These are phyloP conservation scores for Sphagnum magellanicum DNA, from an alignment of 228 moss, liverwort and hornwort genomes.

Conservation along the genomic window DNA sequence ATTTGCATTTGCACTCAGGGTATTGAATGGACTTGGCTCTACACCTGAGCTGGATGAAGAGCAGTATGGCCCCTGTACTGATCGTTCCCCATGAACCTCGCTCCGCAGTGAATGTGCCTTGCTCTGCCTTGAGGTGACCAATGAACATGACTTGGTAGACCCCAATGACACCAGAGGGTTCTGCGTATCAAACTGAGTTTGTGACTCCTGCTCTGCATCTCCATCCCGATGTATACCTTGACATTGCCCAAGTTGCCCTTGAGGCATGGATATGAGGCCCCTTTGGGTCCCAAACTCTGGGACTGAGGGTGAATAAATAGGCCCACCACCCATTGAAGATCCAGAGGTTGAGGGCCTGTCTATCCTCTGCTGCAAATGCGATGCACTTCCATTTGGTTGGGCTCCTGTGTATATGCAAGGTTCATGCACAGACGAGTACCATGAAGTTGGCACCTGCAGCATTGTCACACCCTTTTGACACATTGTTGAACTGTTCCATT, in stretches of 20 bases:
- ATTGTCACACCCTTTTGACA: background rate
- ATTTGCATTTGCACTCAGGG: slow-evolving; percentile 23
- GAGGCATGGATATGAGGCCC: slow-evolving; percentile 11
- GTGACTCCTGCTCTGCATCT: slow-evolving; percentile 31
- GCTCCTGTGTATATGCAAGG: background rate
- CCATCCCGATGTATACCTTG: slow-evolving; percentile 23
- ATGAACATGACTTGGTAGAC: slow-evolving; percentile 4
- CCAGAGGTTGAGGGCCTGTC: slow-evolving; percentile 12
- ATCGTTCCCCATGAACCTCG: slow-evolving; percentile 41
- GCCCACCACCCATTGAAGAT: slow-evolving; percentile 5
- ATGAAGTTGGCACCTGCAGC: slow-evolving; percentile 19
- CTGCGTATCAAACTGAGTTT: slow-evolving; percentile 19
- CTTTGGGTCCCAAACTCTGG: slow-evolving; percentile 29
- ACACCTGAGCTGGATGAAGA: slow-evolving; percentile 31
- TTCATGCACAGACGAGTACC: slow-evolving; percentile 41
- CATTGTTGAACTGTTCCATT: too few species aligned
- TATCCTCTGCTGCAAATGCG: slow-evolving; percentile 12
- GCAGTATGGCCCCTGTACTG: slow-evolving; percentile 31
- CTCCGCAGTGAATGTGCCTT: slow-evolving; percentile 5
- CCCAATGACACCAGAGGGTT: slow-evolving; percentile 10
- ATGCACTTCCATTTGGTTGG: background rate
- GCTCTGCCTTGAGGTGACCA: background rate
- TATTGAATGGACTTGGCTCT: slow-evolving; percentile 29
- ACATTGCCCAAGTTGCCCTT: slow-evolving; percentile 23
- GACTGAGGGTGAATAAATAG: slow-evolving; percentile 17